phyloP scores from a whole-genome alignment of 352 stramenopile genomes.

The Peronospora belbahrii region DNA sequence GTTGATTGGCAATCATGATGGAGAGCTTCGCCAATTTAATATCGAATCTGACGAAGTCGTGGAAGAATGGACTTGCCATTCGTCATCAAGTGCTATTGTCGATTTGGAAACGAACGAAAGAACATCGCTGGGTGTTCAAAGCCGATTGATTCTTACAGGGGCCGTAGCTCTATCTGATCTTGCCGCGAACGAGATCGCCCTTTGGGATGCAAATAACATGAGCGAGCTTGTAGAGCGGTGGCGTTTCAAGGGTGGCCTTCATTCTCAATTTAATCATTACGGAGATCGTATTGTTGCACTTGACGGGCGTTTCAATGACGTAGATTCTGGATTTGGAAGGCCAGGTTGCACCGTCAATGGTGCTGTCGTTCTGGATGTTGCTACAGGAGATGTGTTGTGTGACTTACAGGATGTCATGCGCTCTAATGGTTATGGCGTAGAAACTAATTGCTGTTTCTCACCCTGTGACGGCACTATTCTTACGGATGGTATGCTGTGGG shows the following conservation, averaged over 20 bases:
- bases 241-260: constrained; percentile 49
- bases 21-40: constrained; percentile 47
- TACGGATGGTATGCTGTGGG: constrained; percentile 78
- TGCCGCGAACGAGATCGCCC: constrained; percentile 47
- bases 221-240: constrained; percentile 43
- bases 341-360: constrained; percentile 29
- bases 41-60: constrained; percentile 60
- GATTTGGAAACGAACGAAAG: constrained; percentile 64
- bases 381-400: constrained; percentile 50
- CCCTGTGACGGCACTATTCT: constrained; percentile 64
- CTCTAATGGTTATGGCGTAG: constrained; percentile 64
- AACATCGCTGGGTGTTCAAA: constrained; percentile 46
- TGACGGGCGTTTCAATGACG: constrained; percentile 35
- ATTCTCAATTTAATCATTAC: constrained; percentile 70
- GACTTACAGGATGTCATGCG: constrained; percentile 55
- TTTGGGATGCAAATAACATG: constrained; percentile 72
- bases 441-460: constrained; percentile 78
- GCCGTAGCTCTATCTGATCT: constrained; percentile 40
- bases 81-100: constrained; percentile 56
- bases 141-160: constrained; percentile 49
- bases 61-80: constrained; percentile 68
- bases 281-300: constrained; percentile 66
- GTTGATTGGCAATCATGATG: constrained; percentile 70
- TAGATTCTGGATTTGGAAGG: constrained; percentile 27
- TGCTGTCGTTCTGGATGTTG: constrained; percentile 60